These are phyloP conservation scores for Zasmidium angulare DNA, from an alignment of 2,329 filamentous ascomycete genomes.

Conservation along the genomic window DNA sequence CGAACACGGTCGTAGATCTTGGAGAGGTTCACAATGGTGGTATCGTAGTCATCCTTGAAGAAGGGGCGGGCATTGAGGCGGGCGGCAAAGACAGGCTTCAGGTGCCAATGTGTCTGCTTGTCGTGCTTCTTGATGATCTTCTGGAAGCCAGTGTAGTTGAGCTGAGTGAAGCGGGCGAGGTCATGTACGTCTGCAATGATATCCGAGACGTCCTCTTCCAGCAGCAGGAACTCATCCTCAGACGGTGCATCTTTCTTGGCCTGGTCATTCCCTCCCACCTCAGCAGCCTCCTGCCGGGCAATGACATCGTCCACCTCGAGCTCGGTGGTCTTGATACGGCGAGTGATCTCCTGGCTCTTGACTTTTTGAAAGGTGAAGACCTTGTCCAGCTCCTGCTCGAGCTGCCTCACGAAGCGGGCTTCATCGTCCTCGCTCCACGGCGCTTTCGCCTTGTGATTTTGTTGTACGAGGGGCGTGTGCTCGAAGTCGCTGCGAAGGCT, in stretches of 20 bases:
- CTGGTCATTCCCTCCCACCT: conserved; percentile 40
- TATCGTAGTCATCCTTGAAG: conserved; percentile 98
- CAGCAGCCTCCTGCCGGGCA: conserved; percentile 57
- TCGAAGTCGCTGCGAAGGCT: conserved; percentile 75
- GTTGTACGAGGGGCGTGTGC: conserved; percentile 44
- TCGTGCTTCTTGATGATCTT: conserved; percentile 99
- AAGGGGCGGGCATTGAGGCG: conserved; percentile 95
- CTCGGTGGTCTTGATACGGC: conserved; percentile 83
- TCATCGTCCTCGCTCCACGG: conserved; percentile 93
- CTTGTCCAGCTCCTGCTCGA: conserved; percentile 93
- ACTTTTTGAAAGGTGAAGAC: conserved; percentile 97
- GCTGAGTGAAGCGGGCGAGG: conserved; percentile 93
- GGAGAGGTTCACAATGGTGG: conserved; percentile 89
- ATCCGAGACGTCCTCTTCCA: conserved; percentile 94
- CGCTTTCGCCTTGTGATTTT: conserved; percentile 44
- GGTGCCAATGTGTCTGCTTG: conserved; percentile 90
- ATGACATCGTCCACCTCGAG: conserved; percentile 88
- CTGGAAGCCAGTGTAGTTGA: conserved; percentile 99
- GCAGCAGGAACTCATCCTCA: conserved; percentile 89
- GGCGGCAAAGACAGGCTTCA: conserved; percentile 93
- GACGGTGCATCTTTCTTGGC: conserved; percentile 53
- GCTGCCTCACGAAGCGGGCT: conserved; percentile 77
- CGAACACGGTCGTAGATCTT: conserved; percentile 93
- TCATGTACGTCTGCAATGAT: conserved; percentile 99
- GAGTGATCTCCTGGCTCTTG: conserved; percentile 92